phyloP scores from a whole-genome alignment of 2,329 filamentous ascomycete genomes.

The Curvularia eragrostidis region DNA sequence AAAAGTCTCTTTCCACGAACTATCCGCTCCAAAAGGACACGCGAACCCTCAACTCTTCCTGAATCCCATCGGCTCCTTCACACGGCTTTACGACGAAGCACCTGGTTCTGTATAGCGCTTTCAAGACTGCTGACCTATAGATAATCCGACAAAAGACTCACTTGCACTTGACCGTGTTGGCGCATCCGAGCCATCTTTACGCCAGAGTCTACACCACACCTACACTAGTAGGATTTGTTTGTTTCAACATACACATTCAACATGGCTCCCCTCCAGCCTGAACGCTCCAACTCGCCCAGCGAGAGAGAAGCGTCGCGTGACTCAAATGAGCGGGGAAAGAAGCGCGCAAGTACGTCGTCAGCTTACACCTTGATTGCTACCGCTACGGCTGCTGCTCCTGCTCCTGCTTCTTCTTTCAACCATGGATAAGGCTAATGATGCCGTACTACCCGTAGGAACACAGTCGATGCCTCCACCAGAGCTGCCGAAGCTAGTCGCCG shows the following conservation, averaged over 20 bases:
- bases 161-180: background rate
- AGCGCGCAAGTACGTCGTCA: conserved; percentile 47
- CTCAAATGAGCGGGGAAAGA: conserved; percentile 45
- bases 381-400: background rate
- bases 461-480: conserved; percentile 93
- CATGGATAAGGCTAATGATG: conserved; percentile 34
- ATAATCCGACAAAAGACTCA: background rate
- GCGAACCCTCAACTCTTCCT: conserved; percentile 1
- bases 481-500: conserved; percentile 89
- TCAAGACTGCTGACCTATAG: conserved; percentile 6
- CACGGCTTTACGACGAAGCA: background rate
- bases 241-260: conserved; percentile 5
- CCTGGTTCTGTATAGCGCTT: conserved; percentile 13
- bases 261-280: conserved; percentile 34
- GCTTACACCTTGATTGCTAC: conserved; percentile 3
- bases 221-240: conserved; percentile 1
- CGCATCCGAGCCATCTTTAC: background rate
- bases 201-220: background rate
- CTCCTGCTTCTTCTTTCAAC: conserved; percentile 5
- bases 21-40: conserved; percentile 14
- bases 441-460: conserved; percentile 57
- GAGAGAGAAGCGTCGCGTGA: conserved; percentile 40
- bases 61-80: conserved; percentile 5
- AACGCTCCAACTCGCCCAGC: conserved; percentile 18
- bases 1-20: conserved; percentile 7